A percentile compares a stretch with the other conserved stretches of the same genome.
Evolutionary conservation across 2,329 filamentous ascomycete species (phyloP).

Genomic region (Metarhizium robertsii): DNA sequence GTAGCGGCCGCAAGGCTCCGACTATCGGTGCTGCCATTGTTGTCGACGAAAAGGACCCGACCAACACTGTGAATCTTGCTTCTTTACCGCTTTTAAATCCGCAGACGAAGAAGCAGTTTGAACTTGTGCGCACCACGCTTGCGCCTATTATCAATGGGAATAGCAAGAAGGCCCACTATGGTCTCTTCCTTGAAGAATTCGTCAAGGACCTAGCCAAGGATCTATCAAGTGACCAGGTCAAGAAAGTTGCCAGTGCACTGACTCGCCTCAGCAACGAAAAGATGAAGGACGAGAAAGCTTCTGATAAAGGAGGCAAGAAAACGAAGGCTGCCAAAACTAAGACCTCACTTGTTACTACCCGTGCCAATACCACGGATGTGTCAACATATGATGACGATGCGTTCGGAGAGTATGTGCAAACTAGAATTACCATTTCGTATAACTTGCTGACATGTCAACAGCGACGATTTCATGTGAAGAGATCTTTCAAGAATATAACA

Average conservation of each 20-base stretch:
- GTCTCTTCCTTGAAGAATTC: constrained; percentile 85
- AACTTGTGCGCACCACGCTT: constrained; percentile 67
- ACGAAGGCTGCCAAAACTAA: constrained; percentile 94
- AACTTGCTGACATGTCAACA: constrained; percentile 18
- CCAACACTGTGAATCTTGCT: constrained; percentile 71
- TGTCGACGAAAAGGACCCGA: constrained; percentile 64
- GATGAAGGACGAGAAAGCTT: constrained; percentile 95
- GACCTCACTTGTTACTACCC: constrained; percentile 62
- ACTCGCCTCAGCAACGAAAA: constrained; percentile 95
- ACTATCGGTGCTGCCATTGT: constrained; percentile 56
- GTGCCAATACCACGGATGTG: constrained; percentile 58
- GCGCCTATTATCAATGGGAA: constrained; percentile 66
- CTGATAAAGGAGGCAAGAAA: constrained; percentile 94
- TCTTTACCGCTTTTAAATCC: constrained; percentile 82
- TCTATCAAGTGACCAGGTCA: constrained; percentile 84
- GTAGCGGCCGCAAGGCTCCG: constrained; percentile 56
- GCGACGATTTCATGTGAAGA: constrained; percentile 65
- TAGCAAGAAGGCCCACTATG: constrained; percentile 82
- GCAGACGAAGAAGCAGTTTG: constrained; percentile 77
- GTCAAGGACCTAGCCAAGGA: constrained; percentile 80
- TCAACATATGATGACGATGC: constrained; percentile 68
- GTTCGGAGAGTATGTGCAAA: constrained; percentile 68
- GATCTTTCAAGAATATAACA: background rate
- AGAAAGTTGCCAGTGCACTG: constrained; percentile 82
- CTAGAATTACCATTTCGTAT: background rate